Percentiles rank a stretch among this genome's conserved stretches.
phyloP scores from a whole-genome alignment of 2,329 filamentous ascomycete species.

The Graphiopsis chlorocephala region DNA sequence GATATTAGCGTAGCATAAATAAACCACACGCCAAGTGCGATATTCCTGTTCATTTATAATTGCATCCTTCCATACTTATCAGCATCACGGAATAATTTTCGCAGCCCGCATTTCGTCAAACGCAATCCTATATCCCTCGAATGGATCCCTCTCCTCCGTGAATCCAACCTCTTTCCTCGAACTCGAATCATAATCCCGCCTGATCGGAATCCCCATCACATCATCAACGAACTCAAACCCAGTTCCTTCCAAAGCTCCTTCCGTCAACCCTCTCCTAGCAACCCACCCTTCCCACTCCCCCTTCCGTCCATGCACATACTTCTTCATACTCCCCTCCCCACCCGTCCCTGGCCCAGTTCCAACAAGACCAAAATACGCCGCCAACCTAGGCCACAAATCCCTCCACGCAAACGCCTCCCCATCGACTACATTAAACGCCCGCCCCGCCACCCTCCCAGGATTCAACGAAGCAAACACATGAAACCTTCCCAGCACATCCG shows the following conservation, averaged over 20 bases:
- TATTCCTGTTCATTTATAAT: not conserved
- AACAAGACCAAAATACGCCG: constrained; percentile 26
- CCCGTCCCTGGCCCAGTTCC: constrained; percentile 21
- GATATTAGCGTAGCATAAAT: not conserved
- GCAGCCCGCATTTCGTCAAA: constrained; percentile 47
- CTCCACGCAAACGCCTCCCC: constrained; percentile 24
- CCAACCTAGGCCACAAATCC: constrained; percentile 26
- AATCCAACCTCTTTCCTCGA: constrained; percentile 43
- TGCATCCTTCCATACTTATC: not conserved
- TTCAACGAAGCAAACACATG: constrained; percentile 17
- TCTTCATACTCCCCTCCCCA: constrained; percentile 32
- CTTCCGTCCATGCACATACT: constrained; percentile 20
- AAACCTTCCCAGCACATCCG: constrained; percentile 35
- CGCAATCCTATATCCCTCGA: constrained; percentile 39
- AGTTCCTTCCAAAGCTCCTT: constrained; percentile 37
- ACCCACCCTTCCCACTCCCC: constrained; percentile 16
- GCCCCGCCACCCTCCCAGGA: not conserved
- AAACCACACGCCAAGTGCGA: not conserved
- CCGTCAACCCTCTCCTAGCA: constrained; percentile 37
- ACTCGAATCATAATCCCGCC: constrained; percentile 46
- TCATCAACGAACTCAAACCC: constrained; percentile 38
- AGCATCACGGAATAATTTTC: constrained; percentile 40
- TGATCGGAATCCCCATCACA: constrained; percentile 46
- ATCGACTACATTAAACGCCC: constrained; percentile 28
- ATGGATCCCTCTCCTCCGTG: constrained; percentile 40